Evolutionary conservation across 2,329 filamentous ascomycete genomes (phyloP).

Genomic region (Beauveria pseudobassiana): DNA sequence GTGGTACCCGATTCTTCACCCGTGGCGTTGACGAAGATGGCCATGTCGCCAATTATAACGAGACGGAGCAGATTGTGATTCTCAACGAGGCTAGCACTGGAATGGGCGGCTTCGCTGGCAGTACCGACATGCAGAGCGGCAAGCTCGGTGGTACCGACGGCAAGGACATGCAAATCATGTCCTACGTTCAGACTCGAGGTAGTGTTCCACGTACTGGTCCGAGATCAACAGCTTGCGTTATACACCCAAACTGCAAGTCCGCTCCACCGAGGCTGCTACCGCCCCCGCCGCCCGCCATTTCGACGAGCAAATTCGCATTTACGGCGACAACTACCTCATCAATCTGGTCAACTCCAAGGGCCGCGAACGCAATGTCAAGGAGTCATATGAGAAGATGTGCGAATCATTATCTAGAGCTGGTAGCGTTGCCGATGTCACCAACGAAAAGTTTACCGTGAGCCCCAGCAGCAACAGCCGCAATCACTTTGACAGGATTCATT

Average conservation of each 20-base stretch:
- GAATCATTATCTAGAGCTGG: conserved; percentile 62
- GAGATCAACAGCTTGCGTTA: conserved; percentile 93
- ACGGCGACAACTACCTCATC: conserved; percentile 95
- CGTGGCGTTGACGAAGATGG: conserved; percentile 89
- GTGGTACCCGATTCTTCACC: conserved; percentile 90
- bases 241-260: conserved; percentile 81
- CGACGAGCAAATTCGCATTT: conserved; percentile 83
- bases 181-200: conserved; percentile 93
- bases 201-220: conserved; percentile 93
- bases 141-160: conserved; percentile 51
- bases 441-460: conserved; percentile 76
- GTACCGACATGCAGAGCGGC: conserved; percentile 66
- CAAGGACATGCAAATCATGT: conserved; percentile 79
- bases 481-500: conserved; percentile 79
- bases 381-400: conserved; percentile 88
- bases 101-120: conserved; percentile 72
- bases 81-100: conserved; percentile 74
- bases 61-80: conserved; percentile 89
- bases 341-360: conserved; percentile 97
- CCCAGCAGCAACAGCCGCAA: conserved; percentile 53
- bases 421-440: conserved; percentile 58
- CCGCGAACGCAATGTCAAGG: conserved; percentile 80
- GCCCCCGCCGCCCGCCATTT: conserved; percentile 81
- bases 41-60: conserved; percentile 97
- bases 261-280: conserved; percentile 72